Percentiles rank a stretch among this genome's conserved stretches.
phyloP scores from a whole-genome alignment of 2,329 filamentous ascomycete species.

The Chaetomiaceae sp. region DNA sequence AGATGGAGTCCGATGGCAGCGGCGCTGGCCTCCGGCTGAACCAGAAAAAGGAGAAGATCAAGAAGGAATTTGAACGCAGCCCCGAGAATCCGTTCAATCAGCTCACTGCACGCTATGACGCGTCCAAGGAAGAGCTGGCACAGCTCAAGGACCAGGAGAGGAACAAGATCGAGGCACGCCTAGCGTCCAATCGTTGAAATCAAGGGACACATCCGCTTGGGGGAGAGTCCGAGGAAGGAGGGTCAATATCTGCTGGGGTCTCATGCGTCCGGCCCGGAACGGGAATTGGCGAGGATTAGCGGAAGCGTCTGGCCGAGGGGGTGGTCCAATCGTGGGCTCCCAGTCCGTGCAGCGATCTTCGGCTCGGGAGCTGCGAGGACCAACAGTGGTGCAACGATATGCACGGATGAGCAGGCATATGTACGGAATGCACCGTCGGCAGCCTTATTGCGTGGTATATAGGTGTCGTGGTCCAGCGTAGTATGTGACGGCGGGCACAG shows the following conservation, averaged over 20 bases:
- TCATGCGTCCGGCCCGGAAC: conserved; percentile 14
- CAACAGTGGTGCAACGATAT: not conserved
- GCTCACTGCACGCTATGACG: conserved; percentile 69
- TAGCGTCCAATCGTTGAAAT: conserved; percentile 40
- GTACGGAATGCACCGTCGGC: too few relatives aligned
- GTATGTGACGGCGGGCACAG: not conserved
- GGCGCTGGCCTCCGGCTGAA: conserved; percentile 69
- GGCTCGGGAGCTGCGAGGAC: not conserved
- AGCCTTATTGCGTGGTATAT: not conserved
- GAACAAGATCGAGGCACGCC: conserved; percentile 67
- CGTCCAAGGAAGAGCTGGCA: conserved; percentile 70
- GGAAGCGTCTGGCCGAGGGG: conserved; percentile 5
- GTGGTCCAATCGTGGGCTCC: conserved; percentile 8
- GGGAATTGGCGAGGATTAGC: conserved; percentile 12
- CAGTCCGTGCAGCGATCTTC: not conserved
- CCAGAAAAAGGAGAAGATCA: conserved; percentile 77
- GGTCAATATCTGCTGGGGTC: not conserved
- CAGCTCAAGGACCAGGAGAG: conserved; percentile 63
- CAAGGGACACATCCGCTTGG: not conserved
- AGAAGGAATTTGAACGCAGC: conserved; percentile 92
- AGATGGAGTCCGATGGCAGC: conserved; percentile 79
- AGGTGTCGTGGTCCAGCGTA: not conserved
- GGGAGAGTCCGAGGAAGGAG: not conserved
- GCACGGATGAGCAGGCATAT: too few relatives aligned
- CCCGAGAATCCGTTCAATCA: conserved; percentile 96